Evolutionary conservation across 345 rosid genomes (phyloP).

Genomic region (Raphanus sativus): DNA sequence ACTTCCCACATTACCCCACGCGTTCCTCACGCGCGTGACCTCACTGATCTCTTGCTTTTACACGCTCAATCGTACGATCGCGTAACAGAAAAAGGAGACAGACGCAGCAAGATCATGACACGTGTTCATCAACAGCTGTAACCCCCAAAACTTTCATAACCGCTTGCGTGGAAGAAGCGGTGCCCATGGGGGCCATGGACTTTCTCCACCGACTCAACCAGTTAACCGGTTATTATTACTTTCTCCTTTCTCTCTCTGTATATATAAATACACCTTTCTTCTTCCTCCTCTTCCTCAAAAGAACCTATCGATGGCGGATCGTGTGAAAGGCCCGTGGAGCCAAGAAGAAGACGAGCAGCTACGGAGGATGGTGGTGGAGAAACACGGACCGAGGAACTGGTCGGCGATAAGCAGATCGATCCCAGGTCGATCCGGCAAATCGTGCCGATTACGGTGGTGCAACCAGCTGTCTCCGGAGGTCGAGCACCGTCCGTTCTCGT

Average conservation of each 20-base stretch:
- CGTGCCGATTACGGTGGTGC: constrained; percentile 92
- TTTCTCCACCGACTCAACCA: constrained; percentile 50
- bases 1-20: constrained; percentile 17
- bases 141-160: constrained; percentile 61
- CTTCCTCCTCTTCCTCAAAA: neutral
- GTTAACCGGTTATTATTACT: constrained; percentile 35
- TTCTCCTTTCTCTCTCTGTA: neutral
- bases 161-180: constrained; percentile 65
- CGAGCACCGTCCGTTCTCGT: constrained; percentile 70
- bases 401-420: constrained; percentile 82
- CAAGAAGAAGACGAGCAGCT: constrained; percentile 87
- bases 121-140: constrained; percentile 85
- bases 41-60: neutral
- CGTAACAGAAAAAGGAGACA: neutral
- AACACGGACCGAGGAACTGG: constrained; percentile 91
- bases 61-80: constrained; percentile 19
- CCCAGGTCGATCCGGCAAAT: constrained; percentile 91
- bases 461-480: constrained; percentile 94
- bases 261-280: constrained; percentile 25
- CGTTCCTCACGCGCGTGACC: constrained; percentile 2
- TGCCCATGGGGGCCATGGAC: constrained; percentile 49
- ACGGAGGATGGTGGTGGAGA: constrained; percentile 66
- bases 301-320: constrained; percentile 46
- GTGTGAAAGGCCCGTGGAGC: constrained; percentile 96
- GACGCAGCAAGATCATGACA: constrained; percentile 42